These are phyloP conservation scores for Pythium inflatum DNA, from an alignment of 352 stramenopile genomes.

Conservation along the genomic window DNA sequence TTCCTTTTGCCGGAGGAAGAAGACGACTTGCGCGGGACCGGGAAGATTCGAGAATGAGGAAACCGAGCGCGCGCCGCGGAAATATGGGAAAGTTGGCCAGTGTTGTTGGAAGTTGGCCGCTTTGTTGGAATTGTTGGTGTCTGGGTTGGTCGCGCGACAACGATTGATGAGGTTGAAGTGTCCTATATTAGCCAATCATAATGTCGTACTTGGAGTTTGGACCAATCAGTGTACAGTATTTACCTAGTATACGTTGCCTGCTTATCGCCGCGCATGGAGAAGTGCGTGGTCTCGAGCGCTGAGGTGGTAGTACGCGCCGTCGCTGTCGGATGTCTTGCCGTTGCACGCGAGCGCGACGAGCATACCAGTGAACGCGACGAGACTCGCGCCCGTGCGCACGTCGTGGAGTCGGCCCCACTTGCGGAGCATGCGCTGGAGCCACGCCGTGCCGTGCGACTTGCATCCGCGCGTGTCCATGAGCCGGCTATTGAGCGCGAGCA, in stretches of 20 bases:
- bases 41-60: conserved; percentile 20
- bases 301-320: not conserved
- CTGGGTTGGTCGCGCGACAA: no score
- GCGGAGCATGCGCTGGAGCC: conserved; percentile 58
- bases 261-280: conserved; percentile 1
- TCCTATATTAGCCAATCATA: conserved; percentile 10
- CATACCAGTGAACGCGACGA: conserved; percentile 65
- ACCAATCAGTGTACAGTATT: conserved; percentile 7
- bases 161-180: conserved; percentile 20
- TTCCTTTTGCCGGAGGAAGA: no score
- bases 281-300: not conserved
- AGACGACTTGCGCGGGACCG: conserved; percentile 17
- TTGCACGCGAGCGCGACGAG: conserved; percentile 59
- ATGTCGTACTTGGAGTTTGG: conserved; percentile 2
- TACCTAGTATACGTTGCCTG: not conserved
- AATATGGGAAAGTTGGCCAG: not conserved
- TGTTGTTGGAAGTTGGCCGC: no score
- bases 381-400: conserved; percentile 52
- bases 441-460: conserved; percentile 42
- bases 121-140: no score
- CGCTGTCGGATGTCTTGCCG: not conserved
- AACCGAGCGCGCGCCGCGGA: no score
- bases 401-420: conserved; percentile 63
- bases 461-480: conserved; percentile 56
- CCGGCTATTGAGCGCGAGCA: conserved; percentile 68